These are phyloP conservation scores for Trichomonascus vanleenenianus DNA, from an alignment of 805 yeast genomes.

Conservation along the genomic window DNA sequence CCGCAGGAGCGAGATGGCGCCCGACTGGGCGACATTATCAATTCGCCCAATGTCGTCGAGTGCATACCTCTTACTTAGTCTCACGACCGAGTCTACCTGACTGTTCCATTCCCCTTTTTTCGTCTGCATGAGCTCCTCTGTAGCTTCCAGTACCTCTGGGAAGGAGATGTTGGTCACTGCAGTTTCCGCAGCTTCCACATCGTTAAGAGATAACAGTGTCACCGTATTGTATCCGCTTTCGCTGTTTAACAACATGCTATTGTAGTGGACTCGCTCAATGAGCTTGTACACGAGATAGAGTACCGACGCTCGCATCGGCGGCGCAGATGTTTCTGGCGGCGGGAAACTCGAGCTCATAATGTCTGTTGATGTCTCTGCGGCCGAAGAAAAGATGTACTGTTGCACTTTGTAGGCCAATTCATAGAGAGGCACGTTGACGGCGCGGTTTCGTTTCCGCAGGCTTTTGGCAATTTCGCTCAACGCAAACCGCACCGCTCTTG, in stretches of 20 bases:
- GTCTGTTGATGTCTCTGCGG: too few relatives aligned
- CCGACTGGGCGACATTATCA: conserved; percentile 13
- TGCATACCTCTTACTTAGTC: conserved; percentile 11
- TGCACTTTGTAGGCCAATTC: background rate
- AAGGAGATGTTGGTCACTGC: too few relatives aligned
- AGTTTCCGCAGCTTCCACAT: background rate
- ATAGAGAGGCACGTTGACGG: background rate
- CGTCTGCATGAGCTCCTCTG: background rate
- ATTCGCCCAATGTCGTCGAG: conserved; percentile 14
- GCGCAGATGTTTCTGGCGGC: too few relatives aligned
- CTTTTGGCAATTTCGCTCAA: background rate
- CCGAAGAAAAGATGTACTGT: too few relatives aligned
- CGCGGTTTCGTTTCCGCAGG: background rate
- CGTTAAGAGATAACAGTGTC: background rate
- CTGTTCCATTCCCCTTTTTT: background rate
- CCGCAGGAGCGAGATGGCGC: conserved; percentile 10
- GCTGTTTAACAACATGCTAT: background rate
- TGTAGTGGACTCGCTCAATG: conserved; percentile 1
- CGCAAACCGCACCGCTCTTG: background rate
- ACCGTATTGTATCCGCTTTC: background rate
- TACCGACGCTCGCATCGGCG: background rate
- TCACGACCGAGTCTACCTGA: background rate
- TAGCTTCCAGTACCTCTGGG: too few relatives aligned
- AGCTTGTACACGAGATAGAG: conserved; percentile 2
- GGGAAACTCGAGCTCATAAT: too few relatives aligned